phyloP scores from a whole-genome alignment of 306 rosid genomes.

The Quillaja saponaria region DNA sequence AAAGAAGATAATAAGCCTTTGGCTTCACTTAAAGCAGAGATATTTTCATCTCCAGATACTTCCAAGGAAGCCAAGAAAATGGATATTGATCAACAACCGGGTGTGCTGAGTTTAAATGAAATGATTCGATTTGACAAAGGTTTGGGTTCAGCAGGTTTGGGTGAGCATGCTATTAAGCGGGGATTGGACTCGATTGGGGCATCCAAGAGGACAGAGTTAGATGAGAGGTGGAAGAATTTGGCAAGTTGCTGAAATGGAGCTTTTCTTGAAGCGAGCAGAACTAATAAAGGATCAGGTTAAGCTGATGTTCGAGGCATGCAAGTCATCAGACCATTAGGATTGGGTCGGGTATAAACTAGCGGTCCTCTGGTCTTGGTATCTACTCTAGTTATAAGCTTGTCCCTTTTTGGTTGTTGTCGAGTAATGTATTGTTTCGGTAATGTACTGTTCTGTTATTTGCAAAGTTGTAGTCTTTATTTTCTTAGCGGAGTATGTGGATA shows the following conservation, averaged over 20 bases:
- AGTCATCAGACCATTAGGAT: constrained; percentile 35
- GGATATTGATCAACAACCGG: constrained; percentile 10
- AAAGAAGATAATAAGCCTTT: constrained; percentile 26
- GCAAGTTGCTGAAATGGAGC: constrained; percentile 49
- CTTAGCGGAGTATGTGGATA: not conserved
- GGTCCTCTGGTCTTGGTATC: not conserved
- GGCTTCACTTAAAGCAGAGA: constrained; percentile 28
- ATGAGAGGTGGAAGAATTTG: constrained; percentile 50
- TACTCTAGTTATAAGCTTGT: constrained; percentile 4
- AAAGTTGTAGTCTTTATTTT: not conserved
- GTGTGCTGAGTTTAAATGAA: constrained; percentile 19
- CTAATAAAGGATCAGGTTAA: constrained; percentile 38
- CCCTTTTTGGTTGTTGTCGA: no score
- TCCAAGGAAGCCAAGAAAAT: constrained; percentile 24
- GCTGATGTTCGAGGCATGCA: constrained; percentile 44
- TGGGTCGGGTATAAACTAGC: constrained; percentile 18
- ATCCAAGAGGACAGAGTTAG: constrained; percentile 49
- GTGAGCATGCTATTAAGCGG: constrained; percentile 32
- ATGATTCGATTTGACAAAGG: constrained; percentile 28
- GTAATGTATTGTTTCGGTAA: not conserved
- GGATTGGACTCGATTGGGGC: constrained; percentile 43
- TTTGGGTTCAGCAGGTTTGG: constrained; percentile 25
- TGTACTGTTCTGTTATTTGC: not conserved
- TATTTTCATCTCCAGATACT: constrained; percentile 2
- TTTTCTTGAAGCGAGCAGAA: constrained; percentile 34